phyloP scores from a whole-genome alignment of 2,329 filamentous ascomycete genomes.

The Alternaria viburni region DNA sequence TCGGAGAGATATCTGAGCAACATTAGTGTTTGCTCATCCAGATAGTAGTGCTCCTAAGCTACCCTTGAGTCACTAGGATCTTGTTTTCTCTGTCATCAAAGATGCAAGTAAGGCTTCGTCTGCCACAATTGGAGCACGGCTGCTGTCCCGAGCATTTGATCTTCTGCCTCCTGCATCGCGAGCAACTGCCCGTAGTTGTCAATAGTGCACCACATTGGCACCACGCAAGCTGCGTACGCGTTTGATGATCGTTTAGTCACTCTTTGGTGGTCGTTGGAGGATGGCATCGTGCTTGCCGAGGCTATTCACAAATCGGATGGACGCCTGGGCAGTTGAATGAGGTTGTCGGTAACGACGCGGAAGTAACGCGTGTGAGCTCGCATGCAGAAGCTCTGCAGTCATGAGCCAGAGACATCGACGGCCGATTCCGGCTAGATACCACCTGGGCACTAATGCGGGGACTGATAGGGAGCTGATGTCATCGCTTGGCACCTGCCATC shows the following conservation, averaged over 20 bases:
- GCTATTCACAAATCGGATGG: background rate
- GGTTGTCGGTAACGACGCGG: background rate
- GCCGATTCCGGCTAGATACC: background rate
- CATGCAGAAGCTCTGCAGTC: background rate
- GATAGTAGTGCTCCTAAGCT: background rate
- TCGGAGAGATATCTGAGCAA: conserved; percentile 34
- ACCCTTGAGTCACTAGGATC: conserved; percentile 38
- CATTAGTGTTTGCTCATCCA: background rate
- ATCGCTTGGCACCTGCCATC: background rate
- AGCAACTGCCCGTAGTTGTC: conserved; percentile 24
- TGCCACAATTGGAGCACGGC: conserved; percentile 37
- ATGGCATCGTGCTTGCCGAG: conserved; percentile 20
- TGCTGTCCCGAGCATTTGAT: conserved; percentile 43
- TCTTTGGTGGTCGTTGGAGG: conserved; percentile 27
- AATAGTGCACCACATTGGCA: background rate
- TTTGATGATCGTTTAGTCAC: conserved; percentile 36
- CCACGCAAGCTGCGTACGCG: conserved; percentile 12
- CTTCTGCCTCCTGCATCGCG: conserved; percentile 39
- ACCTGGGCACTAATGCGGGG: background rate
- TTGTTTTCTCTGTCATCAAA: conserved; percentile 45
- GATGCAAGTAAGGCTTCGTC: conserved; percentile 32
- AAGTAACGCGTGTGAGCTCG: background rate
- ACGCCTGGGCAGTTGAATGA: background rate
- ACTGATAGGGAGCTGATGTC: background rate
- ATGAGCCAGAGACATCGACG: background rate